Evolutionary conservation across 352 stramenopile species (phyloP).

Genomic region (Globisporangium yorkense): DNA sequence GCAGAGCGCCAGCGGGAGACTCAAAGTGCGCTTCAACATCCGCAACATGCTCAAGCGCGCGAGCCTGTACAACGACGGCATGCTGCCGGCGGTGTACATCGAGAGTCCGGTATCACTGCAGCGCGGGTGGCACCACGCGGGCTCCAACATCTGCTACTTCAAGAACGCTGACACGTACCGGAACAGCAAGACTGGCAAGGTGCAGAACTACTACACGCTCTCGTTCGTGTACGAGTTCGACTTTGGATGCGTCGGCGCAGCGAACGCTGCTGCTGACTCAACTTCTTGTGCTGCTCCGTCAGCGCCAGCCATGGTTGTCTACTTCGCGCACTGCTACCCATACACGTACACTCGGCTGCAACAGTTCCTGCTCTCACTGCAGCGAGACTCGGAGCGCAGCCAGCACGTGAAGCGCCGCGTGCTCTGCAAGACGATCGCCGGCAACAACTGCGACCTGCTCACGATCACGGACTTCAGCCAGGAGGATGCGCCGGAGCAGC

Average conservation of each 20-base stretch:
- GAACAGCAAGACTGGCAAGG: constrained; percentile 37
- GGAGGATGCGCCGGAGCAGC: constrained; percentile 32
- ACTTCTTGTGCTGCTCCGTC: not conserved
- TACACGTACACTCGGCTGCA: constrained; percentile 84
- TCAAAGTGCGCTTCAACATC: constrained; percentile 78
- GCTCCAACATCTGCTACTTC: constrained; percentile 81
- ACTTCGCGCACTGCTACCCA: constrained; percentile 80
- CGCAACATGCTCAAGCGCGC: constrained; percentile 83
- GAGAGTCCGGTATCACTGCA: constrained; percentile 11
- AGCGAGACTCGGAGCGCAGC: constrained; percentile 45
- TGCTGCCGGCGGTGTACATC: constrained; percentile 75
- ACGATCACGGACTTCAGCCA: constrained; percentile 82
- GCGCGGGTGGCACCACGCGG: constrained; percentile 66
- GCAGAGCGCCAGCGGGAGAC: not conserved
- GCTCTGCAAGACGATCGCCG: constrained; percentile 78
- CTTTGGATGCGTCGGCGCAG: not conserved
- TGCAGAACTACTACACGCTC: constrained; percentile 60
- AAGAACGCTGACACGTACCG: constrained; percentile 68
- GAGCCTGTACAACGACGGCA: constrained; percentile 85
- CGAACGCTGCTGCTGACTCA: not conserved
- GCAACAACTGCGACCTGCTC: constrained; percentile 84
- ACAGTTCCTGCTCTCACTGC: constrained; percentile 36
- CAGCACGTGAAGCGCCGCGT: constrained; percentile 48
- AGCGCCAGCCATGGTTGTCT: constrained; percentile 24
- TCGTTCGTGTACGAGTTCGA: constrained; percentile 74